phyloP scores from a whole-genome alignment of 768 basidiomycete genomes.

The Dacryopinax spathularia region DNA sequence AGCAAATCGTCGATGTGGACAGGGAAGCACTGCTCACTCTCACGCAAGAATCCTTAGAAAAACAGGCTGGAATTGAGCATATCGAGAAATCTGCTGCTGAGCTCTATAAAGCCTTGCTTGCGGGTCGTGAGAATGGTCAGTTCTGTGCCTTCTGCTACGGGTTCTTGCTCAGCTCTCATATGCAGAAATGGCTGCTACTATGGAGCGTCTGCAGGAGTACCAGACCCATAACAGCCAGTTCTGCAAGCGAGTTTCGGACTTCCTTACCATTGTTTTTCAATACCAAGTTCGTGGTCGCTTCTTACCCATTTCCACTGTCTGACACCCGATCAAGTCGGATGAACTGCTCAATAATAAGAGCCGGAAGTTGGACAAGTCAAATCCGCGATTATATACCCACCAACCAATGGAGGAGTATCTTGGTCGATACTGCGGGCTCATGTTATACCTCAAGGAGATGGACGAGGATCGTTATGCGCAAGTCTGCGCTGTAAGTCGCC shows the following conservation, averaged over 20 bases:
- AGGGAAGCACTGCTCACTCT: conserved; percentile 56
- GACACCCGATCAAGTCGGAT: conserved; percentile 17
- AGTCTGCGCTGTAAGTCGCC: conserved; percentile 62
- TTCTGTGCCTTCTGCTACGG: not conserved
- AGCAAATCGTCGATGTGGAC: conserved; percentile 95
- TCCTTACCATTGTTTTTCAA: conserved; percentile 79
- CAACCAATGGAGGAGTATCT: conserved; percentile 65
- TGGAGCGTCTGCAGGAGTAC: conserved; percentile 85
- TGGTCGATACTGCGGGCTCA: conserved; percentile 73
- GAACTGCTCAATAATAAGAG: conserved; percentile 27
- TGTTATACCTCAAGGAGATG: conserved; percentile 93
- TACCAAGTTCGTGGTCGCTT: conserved; percentile 48
- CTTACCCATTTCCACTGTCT: not conserved
- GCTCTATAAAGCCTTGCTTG: conserved; percentile 89
- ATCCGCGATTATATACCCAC: conserved; percentile 40
- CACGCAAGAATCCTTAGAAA: conserved; percentile 81
- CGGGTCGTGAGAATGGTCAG: conserved; percentile 74
- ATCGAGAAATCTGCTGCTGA: conserved; percentile 74
- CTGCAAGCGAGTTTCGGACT: conserved; percentile 82
- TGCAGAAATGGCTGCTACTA: conserved; percentile 90
- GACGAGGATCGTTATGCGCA: conserved; percentile 78
- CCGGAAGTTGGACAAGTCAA: conserved; percentile 28
- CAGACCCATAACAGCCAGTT: conserved; percentile 80
- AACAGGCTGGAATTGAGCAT: conserved; percentile 52
- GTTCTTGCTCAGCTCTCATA: not conserved